Percentiles rank a stretch among this genome's conserved stretches.
phyloP scores from a whole-genome alignment of 2,329 filamentous ascomycete species.

The Aspergillus versicolor region DNA sequence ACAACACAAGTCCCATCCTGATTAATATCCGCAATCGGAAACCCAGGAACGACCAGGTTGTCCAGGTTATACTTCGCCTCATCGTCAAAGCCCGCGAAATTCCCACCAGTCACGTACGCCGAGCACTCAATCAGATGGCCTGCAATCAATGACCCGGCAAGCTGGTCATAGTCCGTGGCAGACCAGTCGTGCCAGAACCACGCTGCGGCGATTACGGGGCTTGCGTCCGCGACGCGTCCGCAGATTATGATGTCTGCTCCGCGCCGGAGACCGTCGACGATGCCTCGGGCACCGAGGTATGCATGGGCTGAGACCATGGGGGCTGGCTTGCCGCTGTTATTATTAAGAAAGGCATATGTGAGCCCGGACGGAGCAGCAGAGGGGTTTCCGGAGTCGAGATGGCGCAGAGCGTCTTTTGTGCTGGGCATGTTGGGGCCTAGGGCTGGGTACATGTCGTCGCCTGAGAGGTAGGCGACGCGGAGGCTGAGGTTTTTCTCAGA shows the following conservation, averaged over 20 bases:
- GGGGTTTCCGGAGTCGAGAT: slow-evolving; percentile 44
- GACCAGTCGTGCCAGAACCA: slow-evolving; percentile 58
- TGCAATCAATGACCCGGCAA: slow-evolving; percentile 53
- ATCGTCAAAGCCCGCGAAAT: slow-evolving; percentile 52
- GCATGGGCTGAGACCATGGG: slow-evolving; percentile 47
- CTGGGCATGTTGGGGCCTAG: slow-evolving; percentile 36
- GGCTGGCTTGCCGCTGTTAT: slow-evolving; percentile 37
- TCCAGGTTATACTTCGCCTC: slow-evolving; percentile 34
- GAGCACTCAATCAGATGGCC: slow-evolving; percentile 58
- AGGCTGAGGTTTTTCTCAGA: slow-evolving; percentile 36
- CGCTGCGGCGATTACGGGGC: slow-evolving; percentile 56
- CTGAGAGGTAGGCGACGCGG: slow-evolving; percentile 47
- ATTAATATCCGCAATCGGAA: slow-evolving; percentile 53
- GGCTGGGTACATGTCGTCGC: slow-evolving; percentile 45
- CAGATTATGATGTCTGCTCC: slow-evolving; percentile 53
- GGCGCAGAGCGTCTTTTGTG: slow-evolving; percentile 33
- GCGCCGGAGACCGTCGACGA: slow-evolving; percentile 42
- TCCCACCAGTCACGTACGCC: slow-evolving; percentile 55
- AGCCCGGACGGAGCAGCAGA: slow-evolving; percentile 35
- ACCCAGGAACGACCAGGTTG: slow-evolving; percentile 44
- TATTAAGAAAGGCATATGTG: slow-evolving; percentile 39
- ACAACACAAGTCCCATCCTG: slow-evolving; percentile 49
- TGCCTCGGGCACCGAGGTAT: slow-evolving; percentile 54
- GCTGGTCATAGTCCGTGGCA: slow-evolving; percentile 47
- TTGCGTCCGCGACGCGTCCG: slow-evolving; percentile 51